Evolutionary conservation across 2,329 filamentous ascomycete genomes (phyloP), one percentile per base, ranked within the genome.

Genomic region (Ophiocordyceps camponoti-saundersi): DNA sequence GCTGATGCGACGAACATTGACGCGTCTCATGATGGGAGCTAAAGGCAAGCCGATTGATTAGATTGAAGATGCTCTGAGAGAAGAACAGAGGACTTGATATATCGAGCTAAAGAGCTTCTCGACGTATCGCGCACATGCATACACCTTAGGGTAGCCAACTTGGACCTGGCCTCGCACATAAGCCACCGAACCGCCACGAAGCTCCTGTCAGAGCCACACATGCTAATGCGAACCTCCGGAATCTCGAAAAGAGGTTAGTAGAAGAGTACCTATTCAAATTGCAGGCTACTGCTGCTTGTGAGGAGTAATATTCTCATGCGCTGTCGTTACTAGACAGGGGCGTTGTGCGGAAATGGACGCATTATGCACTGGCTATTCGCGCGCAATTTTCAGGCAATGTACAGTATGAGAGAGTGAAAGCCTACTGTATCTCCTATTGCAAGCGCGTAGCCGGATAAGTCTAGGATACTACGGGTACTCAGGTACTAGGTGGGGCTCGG

Each of bases 11-110:
- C 57, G 57, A 15, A 59, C 53, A 32, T 48, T 55, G 48, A 61
- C 56, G 56, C 60, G 60, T 44, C 64, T 65, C 67, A 71, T 70
- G 36, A 36, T 46, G 18, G 16, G 30, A 8, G 21, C 13, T 12
- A 13, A n/a, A 10, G 20, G n/a, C 16, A 13, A 26, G 42, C 22
- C 23, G 41, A 20, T 15, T 40, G 7, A 18, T 40, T 21, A 7
- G 11, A 12, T 40, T 5, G 36, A 10, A 10, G n/a, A 20, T 40
- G 36, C 8, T 18, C n/a, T 20, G 36, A 36, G 18, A 7, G 16
- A 39, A 11, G 10, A 3, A 18, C n/a, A 16, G 36, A 32, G 30
- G 30, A 3, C 30, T 26, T 29, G 7, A 29, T 10, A 29, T 29
- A 10, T 29, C 26, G 26, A 29, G 26, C 26, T 11, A 10, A 10